Evolutionary conservation across 257 asterid genomes (phyloP), one percentile per base, ranked within the genome.

Genomic region (Plectranthus barbatus): DNA sequence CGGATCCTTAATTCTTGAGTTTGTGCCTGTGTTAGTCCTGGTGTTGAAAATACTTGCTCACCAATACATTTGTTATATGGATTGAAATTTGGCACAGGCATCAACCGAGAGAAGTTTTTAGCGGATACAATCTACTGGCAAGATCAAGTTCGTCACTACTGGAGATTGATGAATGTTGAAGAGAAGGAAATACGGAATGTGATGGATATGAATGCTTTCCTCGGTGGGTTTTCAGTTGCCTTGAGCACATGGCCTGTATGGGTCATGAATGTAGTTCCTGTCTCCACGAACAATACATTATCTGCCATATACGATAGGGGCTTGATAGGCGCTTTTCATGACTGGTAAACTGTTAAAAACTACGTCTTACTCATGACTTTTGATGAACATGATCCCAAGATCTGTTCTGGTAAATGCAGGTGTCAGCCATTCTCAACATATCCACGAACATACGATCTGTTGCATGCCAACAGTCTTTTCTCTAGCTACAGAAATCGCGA

Each of bases 351-450:
- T 41, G 13, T 18, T 39, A 14, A 56, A n/a, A 26, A 45, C 42
- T 13, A 9, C 34, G 17, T 23, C 9, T 36, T 52, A 1, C 55
- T 39, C 48, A 39, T 52, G 33, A 56, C 67, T 19, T 39, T 54
- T 23, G 8, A 50, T 5, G 51, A 42, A 45, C 34, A 41, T 23
- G 20, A 41, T 68, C 44, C 45, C 19, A 57, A 72, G 57, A 49
- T 42, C 37, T 64, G 6, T 57, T 21, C 50, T 64, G 58, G 19
- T 59, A 53, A 44, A 49, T 56, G 55, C 76, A 89, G 96, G 96
- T 92, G 97, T 44, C 95, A 89, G 66, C 86, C 95, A 45, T 92
- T 92, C 77, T 92, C 99, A 23, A 92, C 96, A 41, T 89, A 89
- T 70, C 99, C 99, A 9, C 96, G 97, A 20, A 48, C 96, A 1